Evolutionary conservation across 371 early-diverging fungal genomes (phyloP).

Genomic region (Mucor racemosus): DNA sequence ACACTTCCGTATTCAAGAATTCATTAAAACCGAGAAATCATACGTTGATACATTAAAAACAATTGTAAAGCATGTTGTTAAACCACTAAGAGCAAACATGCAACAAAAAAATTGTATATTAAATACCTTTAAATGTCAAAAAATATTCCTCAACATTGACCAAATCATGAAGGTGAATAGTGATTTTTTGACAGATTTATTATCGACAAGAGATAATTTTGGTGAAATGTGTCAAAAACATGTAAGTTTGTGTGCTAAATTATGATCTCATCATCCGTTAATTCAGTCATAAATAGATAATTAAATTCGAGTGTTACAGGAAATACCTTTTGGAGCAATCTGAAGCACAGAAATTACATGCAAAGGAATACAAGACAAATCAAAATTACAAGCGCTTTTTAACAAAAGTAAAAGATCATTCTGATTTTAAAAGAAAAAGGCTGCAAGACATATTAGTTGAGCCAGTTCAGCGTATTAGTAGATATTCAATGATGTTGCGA

Average conservation of each 20-base stretch:
- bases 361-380: slow-evolving; percentile 43
- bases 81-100: slow-evolving; percentile 31
- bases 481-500: slow-evolving; percentile 55
- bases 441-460: slow-evolving; percentile 47
- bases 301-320: slow-evolving; percentile 50
- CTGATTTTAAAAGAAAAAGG: slow-evolving; percentile 37
- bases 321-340: slow-evolving; percentile 45
- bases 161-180: slow-evolving; percentile 40
- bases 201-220: slow-evolving; percentile 23
- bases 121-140: slow-evolving; percentile 43
- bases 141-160: slow-evolving; percentile 53
- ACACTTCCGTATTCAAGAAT: slow-evolving; percentile 40
- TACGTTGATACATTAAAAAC: slow-evolving; percentile 46
- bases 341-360: slow-evolving; percentile 41
- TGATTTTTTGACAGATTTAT: slow-evolving; percentile 37
- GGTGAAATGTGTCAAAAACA: slow-evolving; percentile 47
- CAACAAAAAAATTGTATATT: slow-evolving; percentile 35
- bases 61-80: slow-evolving; percentile 36
- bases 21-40: slow-evolving; percentile 44
- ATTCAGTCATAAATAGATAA: slow-evolving; percentile 26
- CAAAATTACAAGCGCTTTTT: slow-evolving; percentile 40
- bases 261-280: not conserved
- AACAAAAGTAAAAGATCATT: slow-evolving; percentile 32
- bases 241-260: slow-evolving; percentile 31
- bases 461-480: slow-evolving; percentile 51